Percentiles rank a stretch among this genome's conserved stretches.
Conservation (phyloP, 345 rosid genomes). For the Brassica rapa region DNA sequence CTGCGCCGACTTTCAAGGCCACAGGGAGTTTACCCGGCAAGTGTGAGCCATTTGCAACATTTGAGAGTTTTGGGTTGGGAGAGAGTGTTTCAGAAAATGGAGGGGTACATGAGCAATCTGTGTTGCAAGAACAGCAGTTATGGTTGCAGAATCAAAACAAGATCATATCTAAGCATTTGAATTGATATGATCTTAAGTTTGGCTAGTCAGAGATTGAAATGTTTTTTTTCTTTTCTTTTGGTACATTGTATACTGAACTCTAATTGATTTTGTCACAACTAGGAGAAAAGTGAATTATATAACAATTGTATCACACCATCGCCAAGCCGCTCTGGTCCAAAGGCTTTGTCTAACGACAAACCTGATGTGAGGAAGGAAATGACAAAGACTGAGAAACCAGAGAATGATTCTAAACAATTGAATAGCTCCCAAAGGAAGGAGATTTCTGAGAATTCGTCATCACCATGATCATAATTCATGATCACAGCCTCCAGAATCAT, state of each 20-base stretch:
- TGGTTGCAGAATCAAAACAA: conserved; percentile 77
- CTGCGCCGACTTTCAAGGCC: conserved; percentile 38
- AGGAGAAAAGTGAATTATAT: conserved; percentile 23
- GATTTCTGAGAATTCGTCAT: conserved; percentile 1
- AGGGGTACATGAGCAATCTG: conserved; percentile 40
- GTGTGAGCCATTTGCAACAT: conserved; percentile 59
- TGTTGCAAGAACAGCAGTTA: conserved; percentile 57
- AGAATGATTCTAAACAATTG: conserved; percentile 4
- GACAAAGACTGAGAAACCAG: conserved; percentile 21
- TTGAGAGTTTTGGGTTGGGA: conserved; percentile 36
- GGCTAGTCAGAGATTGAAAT: conserved; percentile 27
- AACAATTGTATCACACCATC: conserved; percentile 15
- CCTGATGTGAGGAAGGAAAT: conserved; percentile 26
- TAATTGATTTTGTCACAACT: conserved; percentile 9
- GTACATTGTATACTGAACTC: conserved; percentile 8
- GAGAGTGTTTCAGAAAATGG: conserved; percentile 30
- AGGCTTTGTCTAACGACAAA: conserved; percentile 26
- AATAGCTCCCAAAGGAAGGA: not conserved
- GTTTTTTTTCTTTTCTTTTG: not conserved
- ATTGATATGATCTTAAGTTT: conserved; percentile 25
- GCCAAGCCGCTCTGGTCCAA: conserved; percentile 19
- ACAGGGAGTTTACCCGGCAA: conserved; percentile 4
- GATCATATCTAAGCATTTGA: conserved; percentile 61
- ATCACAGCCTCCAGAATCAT: not conserved
- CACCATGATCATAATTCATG: conserved; percentile 32